Evolutionary conservation across 208 protist genomes (phyloP).

Genomic region (Crithidia bombi): DNA sequence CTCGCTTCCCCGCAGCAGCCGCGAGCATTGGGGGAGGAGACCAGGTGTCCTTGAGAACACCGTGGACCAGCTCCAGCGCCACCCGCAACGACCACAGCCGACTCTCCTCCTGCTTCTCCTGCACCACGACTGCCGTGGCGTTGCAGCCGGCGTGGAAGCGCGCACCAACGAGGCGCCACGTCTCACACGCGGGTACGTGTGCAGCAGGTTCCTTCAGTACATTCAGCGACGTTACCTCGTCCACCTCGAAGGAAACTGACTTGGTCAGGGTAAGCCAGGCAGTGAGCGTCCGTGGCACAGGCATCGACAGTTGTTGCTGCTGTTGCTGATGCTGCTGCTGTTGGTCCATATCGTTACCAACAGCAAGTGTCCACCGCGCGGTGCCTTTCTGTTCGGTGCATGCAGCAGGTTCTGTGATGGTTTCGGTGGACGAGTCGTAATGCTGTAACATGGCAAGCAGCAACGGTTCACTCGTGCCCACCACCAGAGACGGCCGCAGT

Average conservation of each 20-base stretch:
- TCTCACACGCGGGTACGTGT: conserved; percentile 12
- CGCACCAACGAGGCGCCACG: conserved; percentile 17
- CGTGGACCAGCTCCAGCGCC: conserved; percentile 20
- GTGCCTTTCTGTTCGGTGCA: neutral
- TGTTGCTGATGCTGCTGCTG: neutral
- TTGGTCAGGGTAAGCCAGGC: conserved; percentile 16
- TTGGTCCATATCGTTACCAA: neutral
- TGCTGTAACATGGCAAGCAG: conserved; percentile 26
- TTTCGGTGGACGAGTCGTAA: conserved; percentile 8
- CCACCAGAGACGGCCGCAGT: neutral
- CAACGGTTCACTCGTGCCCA: neutral
- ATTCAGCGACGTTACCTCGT: conserved; percentile 23
- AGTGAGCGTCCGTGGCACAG: conserved; percentile 12
- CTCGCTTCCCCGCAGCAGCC: neutral
- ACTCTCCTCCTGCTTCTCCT: conserved; percentile 13
- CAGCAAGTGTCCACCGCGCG: conserved; percentile 6
- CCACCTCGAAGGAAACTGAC: conserved; percentile 4
- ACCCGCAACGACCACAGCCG: conserved; percentile 22
- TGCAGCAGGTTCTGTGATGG: neutral
- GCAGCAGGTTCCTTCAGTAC: neutral
- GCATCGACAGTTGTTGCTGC: conserved; percentile 1
- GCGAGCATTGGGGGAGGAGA: neutral
- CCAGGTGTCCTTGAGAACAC: conserved; percentile 19
- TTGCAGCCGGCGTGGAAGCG: conserved; percentile 21
- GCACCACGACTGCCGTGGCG: conserved; percentile 23